Base-by-base conservation (phyloP, 176 grass and related monocot species). In the Ampelocalamus luodianensis region DNA sequence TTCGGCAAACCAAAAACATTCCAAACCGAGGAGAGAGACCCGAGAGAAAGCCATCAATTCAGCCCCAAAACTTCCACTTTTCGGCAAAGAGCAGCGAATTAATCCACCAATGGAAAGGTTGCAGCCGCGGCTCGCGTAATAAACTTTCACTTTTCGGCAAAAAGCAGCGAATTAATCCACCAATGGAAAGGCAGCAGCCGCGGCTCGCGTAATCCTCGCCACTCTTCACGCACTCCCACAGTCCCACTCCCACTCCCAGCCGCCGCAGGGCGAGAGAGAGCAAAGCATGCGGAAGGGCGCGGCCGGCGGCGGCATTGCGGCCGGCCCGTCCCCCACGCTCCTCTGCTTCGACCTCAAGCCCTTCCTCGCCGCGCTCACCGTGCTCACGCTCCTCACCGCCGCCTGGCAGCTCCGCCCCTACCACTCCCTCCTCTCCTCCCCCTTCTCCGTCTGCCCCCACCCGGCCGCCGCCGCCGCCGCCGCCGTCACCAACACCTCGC, bases 351-450 rank as follows among this genome's bases (percentile, higher is more conserved):
- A 97, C 82, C 45, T 84, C 37, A 97, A 97, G 81, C 88, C 92
- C 0, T 94, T 97, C 90, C 74, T 94, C 55, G 92, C 90, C 77
- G 87, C 92, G 38, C 90, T 97, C 48, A 84, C 91, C 62, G 77
- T 77, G 20, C 83, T 97, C 74, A 94, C 92, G 45, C 88, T 97
- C 82, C 37, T 92, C 90, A 79, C 90, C 58, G 92, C 90, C 86
- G 85, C 89, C 68, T 94, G 90, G 88, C 92, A 94, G 76, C 89
- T 97, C 68, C 91, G 90, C 9, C 88, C 95, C 0, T 97, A 97
- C 90, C 76, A 81, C 16, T 90, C 91, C 76, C 32, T 90, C 75
- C 68, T 93, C 77, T 49, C 74, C 5, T 26, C 89, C 88, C 85
- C 92, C 1, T 79, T 90, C 82, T 58, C 92, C 81, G 36, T 77